Evolutionary conservation across 2,329 filamentous ascomycete genomes (phyloP).

Genomic region (Nothophaeocryptopus gaeumannii): DNA sequence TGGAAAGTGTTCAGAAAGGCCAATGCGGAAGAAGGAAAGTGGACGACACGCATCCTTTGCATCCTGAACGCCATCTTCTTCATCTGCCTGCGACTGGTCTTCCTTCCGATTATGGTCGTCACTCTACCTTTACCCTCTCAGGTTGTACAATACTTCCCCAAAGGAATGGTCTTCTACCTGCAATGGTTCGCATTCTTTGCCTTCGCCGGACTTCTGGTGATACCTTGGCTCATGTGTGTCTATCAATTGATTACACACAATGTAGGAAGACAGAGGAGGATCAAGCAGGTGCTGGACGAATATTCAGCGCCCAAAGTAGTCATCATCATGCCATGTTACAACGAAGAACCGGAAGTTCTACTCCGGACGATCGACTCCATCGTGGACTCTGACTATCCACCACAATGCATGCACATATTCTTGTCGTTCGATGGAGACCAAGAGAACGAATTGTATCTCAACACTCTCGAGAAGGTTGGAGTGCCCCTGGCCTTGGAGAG

Average conservation of each 20-base stretch:
- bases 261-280: constrained; percentile 74
- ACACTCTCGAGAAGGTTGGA: constrained; percentile 79
- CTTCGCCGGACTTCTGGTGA: constrained; percentile 77
- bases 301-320: constrained; percentile 87
- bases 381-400: constrained; percentile 89
- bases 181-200: constrained; percentile 97
- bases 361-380: constrained; percentile 86
- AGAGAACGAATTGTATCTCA: constrained; percentile 84
- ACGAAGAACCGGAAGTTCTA: constrained; percentile 80
- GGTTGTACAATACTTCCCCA: constrained; percentile 71
- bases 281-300: constrained; percentile 82
- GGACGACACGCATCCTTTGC: constrained; percentile 76
- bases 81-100: constrained; percentile 75
- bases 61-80: constrained; percentile 72
- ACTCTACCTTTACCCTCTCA: constrained; percentile 77
- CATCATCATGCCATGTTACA: constrained; percentile 95
- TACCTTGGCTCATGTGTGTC: constrained; percentile 91
- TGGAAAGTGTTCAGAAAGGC: constrained; percentile 86
- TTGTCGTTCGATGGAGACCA: constrained; percentile 90
- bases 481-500: constrained; percentile 72
- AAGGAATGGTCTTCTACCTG: constrained; percentile 64
- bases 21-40: constrained; percentile 57
- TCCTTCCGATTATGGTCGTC: constrained; percentile 90
- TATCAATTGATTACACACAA: constrained; percentile 87
- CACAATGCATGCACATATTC: constrained; percentile 90